A percentile compares a stretch with the other conserved stretches of the same genome.
These are phyloP conservation scores for Leccinum subtestaceum DNA, from an alignment of 768 basidiomycete species.

Conservation along the genomic window DNA sequence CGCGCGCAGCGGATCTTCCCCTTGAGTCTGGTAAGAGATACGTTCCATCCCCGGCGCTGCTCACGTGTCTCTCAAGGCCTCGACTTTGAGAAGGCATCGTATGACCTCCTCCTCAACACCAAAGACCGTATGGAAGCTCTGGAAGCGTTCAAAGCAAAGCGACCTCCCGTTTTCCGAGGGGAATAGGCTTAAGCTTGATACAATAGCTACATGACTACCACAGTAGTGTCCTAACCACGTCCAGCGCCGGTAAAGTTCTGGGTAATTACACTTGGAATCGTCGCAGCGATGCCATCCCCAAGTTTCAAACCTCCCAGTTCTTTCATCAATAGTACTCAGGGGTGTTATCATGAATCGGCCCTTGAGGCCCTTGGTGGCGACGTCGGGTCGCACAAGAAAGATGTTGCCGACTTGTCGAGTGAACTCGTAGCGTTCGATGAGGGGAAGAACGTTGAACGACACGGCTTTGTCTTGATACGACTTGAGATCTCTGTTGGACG, in stretches of 20 bases:
- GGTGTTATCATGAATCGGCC: too few relatives aligned
- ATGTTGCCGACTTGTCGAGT: conserved; percentile 73
- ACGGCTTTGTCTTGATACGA: conserved; percentile 66
- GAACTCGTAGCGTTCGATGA: conserved; percentile 96
- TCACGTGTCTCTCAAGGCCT: conserved; percentile 52
- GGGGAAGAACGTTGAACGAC: conserved; percentile 77
- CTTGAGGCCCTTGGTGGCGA: too few relatives aligned
- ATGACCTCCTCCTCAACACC: conserved; percentile 72
- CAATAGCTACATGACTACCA: neutral
- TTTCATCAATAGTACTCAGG: conserved; percentile 57
- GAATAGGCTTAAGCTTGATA: conserved; percentile 49
- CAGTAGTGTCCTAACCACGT: conserved; percentile 38
- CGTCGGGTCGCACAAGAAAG: conserved; percentile 91
- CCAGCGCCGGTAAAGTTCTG: conserved; percentile 50
- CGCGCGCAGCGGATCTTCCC: conserved; percentile 72
- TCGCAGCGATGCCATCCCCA: conserved; percentile 54
- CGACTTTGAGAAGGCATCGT: conserved; percentile 87
- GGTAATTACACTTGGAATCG: conserved; percentile 55
- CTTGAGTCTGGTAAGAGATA: conserved; percentile 62
- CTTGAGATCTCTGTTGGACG: conserved; percentile 76
- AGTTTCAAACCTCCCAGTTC: conserved; percentile 70
- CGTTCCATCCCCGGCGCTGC: neutral
- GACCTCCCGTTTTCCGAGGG: conserved; percentile 75
- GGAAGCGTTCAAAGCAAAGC: conserved; percentile 82
- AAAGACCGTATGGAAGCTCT: conserved; percentile 83